phyloP scores from a whole-genome alignment of 192 early-diverging fungal genomes.

The Funneliformis geosporum region DNA sequence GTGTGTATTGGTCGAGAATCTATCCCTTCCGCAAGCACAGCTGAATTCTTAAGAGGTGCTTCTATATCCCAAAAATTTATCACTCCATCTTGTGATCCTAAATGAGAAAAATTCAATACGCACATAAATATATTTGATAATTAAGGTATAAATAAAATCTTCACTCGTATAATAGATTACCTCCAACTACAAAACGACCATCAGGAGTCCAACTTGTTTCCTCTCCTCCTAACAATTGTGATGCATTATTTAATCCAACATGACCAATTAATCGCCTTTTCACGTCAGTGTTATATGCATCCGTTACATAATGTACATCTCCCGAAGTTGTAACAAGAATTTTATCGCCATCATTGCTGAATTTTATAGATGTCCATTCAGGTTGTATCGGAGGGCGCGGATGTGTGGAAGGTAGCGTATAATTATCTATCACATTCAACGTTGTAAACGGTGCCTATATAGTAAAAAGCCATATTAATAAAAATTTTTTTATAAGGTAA shows the following conservation, averaged over 20 bases:
- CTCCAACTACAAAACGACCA: slow-evolving; percentile 67
- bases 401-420: slow-evolving; percentile 10
- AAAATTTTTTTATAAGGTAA: not conserved
- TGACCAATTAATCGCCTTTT: slow-evolving; percentile 48
- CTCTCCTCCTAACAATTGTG: slow-evolving; percentile 46
- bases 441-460: slow-evolving; percentile 53
- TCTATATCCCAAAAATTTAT: slow-evolving; percentile 68
- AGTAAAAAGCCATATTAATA: not conserved
- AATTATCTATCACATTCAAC: slow-evolving; percentile 38
- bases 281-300: slow-evolving; percentile 62
- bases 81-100: slow-evolving; percentile 65
- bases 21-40: slow-evolving; percentile 25
- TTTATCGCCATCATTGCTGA: slow-evolving; percentile 74
- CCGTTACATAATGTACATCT: slow-evolving; percentile 63
- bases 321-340: slow-evolving; percentile 67
- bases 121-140: not conserved
- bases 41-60: slow-evolving; percentile 42
- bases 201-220: slow-evolving; percentile 72
- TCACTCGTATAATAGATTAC: slow-evolving; percentile 36
- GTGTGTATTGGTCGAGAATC: slow-evolving; percentile 42
- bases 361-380: slow-evolving; percentile 65
- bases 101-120: not conserved
- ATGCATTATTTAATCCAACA: slow-evolving; percentile 36
- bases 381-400: slow-evolving; percentile 26
- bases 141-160: not conserved